Evolutionary conservation across 768 basidiomycete species (phyloP).

Genomic region (Cystobasidium tubakii): DNA sequence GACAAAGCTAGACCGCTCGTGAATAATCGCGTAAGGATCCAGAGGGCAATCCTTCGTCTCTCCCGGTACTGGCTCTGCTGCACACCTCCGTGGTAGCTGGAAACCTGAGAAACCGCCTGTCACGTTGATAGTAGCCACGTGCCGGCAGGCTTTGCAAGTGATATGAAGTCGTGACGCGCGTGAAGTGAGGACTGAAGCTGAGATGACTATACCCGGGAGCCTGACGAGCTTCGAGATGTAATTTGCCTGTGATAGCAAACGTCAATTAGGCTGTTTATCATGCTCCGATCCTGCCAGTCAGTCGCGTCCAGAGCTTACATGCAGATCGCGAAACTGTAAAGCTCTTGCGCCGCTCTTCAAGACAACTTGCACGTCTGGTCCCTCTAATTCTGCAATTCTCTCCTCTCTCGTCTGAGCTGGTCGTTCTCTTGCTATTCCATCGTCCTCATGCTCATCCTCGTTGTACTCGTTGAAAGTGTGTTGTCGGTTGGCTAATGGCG

Average conservation of each 20-base stretch:
- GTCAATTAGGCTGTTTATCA: background rate
- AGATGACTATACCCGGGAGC: constrained; percentile 95
- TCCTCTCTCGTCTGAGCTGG: constrained; percentile 48
- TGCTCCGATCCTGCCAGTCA: background rate
- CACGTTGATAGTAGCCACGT: constrained; percentile 64
- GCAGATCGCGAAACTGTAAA: constrained; percentile 86
- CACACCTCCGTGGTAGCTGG: constrained; percentile 75
- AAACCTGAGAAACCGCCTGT: constrained; percentile 46
- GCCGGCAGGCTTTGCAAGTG: constrained; percentile 84
- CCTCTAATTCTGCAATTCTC: constrained; percentile 46
- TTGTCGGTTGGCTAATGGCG: constrained; percentile 28
- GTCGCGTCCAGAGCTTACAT: constrained; percentile 53
- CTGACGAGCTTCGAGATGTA: constrained; percentile 94
- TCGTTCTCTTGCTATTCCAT: background rate
- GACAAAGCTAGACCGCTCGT: constrained; percentile 86
- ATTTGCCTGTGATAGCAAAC: constrained; percentile 55
- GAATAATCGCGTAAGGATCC: constrained; percentile 91
- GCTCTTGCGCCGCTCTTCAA: constrained; percentile 85
- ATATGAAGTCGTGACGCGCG: constrained; percentile 86
- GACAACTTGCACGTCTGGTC: constrained; percentile 77
- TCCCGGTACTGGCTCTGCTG: constrained; percentile 69
- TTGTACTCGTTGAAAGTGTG: constrained; percentile 29
- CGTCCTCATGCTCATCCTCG: constrained; percentile 11
- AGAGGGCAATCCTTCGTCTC: constrained; percentile 89
- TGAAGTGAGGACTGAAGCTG: constrained; percentile 85